Evolutionary conservation across 352 stramenopile genomes (phyloP).

Genomic region (Globisporangium spiculum): DNA sequence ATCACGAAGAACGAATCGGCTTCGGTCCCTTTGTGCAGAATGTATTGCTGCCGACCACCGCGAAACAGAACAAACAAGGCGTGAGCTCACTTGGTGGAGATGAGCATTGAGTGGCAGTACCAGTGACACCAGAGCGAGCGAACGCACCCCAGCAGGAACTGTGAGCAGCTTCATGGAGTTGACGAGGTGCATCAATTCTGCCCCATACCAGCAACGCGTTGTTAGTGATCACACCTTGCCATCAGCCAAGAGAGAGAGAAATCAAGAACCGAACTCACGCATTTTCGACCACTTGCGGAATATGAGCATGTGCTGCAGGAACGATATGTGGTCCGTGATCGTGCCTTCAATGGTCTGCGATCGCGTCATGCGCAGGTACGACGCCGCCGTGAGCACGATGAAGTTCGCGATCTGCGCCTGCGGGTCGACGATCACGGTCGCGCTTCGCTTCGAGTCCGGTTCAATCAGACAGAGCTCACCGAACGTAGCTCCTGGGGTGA

Average conservation of each 20-base stretch:
- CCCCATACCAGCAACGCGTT: background rate
- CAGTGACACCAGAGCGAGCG: background rate
- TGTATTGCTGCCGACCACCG: constrained; percentile 61
- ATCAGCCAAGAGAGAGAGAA: background rate
- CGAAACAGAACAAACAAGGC: constrained; percentile 3
- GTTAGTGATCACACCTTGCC: background rate
- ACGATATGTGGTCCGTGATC: constrained; percentile 83
- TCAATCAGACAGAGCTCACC: constrained; percentile 85
- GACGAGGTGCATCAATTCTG: constrained; percentile 83
- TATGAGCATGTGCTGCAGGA: constrained; percentile 75
- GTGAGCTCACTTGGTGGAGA: background rate
- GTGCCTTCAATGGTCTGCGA: constrained; percentile 79
- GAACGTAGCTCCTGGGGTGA: constrained; percentile 77
- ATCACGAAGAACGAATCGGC: constrained; percentile 80
- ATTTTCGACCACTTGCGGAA: constrained; percentile 85
- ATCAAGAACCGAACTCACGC: constrained; percentile 39
- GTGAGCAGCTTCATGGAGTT: constrained; percentile 83
- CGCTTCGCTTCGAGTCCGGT: constrained; percentile 80
- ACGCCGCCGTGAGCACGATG: constrained; percentile 79
- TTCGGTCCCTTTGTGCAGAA: constrained; percentile 68
- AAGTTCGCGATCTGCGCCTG: constrained; percentile 73
- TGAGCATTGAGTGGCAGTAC: background rate
- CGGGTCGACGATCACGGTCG: constrained; percentile 73
- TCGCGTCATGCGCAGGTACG: constrained; percentile 79
- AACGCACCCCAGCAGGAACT: constrained; percentile 45